These are phyloP conservation scores for Trichoderma sp. DNA, from an alignment of 2,329 filamentous ascomycete species.

Conservation along the genomic window DNA sequence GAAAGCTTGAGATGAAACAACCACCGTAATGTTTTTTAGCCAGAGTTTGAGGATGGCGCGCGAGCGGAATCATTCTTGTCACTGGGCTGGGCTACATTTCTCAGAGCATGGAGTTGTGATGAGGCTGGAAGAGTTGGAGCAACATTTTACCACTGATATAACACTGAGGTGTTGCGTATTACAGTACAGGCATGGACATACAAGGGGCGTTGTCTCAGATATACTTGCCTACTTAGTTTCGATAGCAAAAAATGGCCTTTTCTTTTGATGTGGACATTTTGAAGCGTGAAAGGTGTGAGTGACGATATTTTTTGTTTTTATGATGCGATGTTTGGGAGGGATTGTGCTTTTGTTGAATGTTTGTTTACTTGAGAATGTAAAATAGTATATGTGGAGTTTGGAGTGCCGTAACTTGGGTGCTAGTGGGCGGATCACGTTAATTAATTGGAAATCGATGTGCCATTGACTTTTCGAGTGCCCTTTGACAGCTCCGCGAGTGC, in stretches of 20 bases:
- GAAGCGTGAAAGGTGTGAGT: background rate
- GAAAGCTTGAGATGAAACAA: background rate
- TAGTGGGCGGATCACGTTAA: background rate
- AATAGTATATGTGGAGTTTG: background rate
- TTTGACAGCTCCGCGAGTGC: background rate
- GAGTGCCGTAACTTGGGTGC: background rate
- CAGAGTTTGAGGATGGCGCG: background rate
- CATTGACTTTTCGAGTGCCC: background rate
- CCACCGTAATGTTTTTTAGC: background rate
- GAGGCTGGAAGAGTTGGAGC: background rate
- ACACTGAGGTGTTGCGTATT: conserved; percentile 15
- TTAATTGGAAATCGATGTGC: background rate
- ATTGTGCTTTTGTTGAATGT: background rate
- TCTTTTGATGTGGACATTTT: conserved; percentile 15
- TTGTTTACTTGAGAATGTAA: background rate
- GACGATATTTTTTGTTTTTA: background rate
- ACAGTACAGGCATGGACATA: conserved; percentile 21
- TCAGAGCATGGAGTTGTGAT: background rate
- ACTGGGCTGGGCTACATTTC: background rate
- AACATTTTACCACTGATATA: background rate
- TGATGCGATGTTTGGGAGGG: background rate
- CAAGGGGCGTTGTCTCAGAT: conserved; percentile 20
- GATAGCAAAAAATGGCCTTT: conserved; percentile 25
- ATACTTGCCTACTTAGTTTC: conserved; percentile 26
- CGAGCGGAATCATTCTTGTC: background rate